phyloP scores from a whole-genome alignment of 2,329 filamentous ascomycete genomes.

The Colletotrichum trifolii region DNA sequence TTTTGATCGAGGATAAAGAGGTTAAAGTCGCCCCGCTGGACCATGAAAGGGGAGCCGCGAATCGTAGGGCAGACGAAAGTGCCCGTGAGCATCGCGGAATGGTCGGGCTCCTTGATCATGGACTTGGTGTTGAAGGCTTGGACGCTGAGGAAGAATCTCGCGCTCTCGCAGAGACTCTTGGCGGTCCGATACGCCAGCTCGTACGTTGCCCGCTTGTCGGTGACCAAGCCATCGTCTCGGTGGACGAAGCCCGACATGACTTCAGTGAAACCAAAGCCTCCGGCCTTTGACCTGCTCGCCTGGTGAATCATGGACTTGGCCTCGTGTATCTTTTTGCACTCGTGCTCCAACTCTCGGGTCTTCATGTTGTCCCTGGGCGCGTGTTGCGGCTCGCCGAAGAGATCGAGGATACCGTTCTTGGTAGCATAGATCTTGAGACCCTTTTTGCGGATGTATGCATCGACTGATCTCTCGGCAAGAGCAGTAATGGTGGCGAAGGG shows the following conservation, averaged over 20 bases:
- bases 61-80: slow-evolving; percentile 68
- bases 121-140: slow-evolving; percentile 64
- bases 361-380: slow-evolving; percentile 29
- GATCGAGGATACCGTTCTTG: slow-evolving; percentile 61
- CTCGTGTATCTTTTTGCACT: slow-evolving; percentile 49
- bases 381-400: slow-evolving; percentile 62
- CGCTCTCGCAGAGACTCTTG: slow-evolving; percentile 64
- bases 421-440: slow-evolving; percentile 57
- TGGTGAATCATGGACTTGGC: slow-evolving; percentile 52
- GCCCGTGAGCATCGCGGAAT: slow-evolving; percentile 66
- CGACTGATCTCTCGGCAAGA: slow-evolving; percentile 72
- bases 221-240: slow-evolving; percentile 50
- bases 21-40: slow-evolving; percentile 67
- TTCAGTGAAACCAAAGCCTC: slow-evolving; percentile 70
- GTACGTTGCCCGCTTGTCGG: slow-evolving; percentile 63
- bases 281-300: slow-evolving; percentile 56
- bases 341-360: slow-evolving; percentile 44
- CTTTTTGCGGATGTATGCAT: slow-evolving; percentile 56
- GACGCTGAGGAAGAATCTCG: slow-evolving; percentile 69
- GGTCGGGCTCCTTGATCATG: slow-evolving; percentile 58
- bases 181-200: slow-evolving; percentile 63
- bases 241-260: slow-evolving; percentile 73
- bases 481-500: slow-evolving; percentile 77
- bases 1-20: slow-evolving; percentile 65
- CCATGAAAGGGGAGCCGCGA: slow-evolving; percentile 69